These are phyloP conservation scores for Diversispora epigaea DNA, from an alignment of 192 early-diverging fungal species.

Conservation along the genomic window DNA sequence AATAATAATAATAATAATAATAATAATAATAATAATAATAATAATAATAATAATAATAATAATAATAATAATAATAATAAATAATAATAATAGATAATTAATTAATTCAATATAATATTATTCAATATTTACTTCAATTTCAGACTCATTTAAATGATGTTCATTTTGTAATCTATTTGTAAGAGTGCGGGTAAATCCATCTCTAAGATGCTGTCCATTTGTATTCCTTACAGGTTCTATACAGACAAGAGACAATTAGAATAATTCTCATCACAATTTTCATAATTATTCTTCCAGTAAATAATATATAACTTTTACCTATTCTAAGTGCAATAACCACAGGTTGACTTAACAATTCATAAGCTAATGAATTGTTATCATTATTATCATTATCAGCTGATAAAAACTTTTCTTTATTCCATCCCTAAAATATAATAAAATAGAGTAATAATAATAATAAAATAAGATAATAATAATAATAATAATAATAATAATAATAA, in stretches of 20 bases:
- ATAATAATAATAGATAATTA: background rate
- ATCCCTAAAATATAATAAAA: constrained; percentile 25
- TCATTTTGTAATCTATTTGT: constrained; percentile 44
- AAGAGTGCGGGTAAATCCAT: constrained; percentile 53
- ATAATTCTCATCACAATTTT: constrained; percentile 28
- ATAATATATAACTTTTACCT: constrained; percentile 32
- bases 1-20: background rate
- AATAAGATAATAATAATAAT: background rate
- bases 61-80: background rate
- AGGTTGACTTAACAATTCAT: constrained; percentile 40
- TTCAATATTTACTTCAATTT: constrained; percentile 37
- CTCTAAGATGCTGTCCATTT: constrained; percentile 55
- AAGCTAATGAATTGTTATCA: constrained; percentile 17
- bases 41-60: background rate
- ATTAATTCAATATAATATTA: too few relatives aligned
- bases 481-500: background rate
- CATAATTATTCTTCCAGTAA: too few relatives aligned
- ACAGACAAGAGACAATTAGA: constrained; percentile 23
- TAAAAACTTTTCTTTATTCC: constrained; percentile 40
- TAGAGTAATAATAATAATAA: background rate
- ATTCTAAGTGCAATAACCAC: constrained; percentile 49
- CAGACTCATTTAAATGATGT: constrained; percentile 40
- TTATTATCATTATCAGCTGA: constrained; percentile 20
- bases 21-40: background rate
- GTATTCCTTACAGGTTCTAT: constrained; percentile 49